Conservation (phyloP, 1,139 yeast genomes). For the Blastobotrys arbuscula region DNA sequence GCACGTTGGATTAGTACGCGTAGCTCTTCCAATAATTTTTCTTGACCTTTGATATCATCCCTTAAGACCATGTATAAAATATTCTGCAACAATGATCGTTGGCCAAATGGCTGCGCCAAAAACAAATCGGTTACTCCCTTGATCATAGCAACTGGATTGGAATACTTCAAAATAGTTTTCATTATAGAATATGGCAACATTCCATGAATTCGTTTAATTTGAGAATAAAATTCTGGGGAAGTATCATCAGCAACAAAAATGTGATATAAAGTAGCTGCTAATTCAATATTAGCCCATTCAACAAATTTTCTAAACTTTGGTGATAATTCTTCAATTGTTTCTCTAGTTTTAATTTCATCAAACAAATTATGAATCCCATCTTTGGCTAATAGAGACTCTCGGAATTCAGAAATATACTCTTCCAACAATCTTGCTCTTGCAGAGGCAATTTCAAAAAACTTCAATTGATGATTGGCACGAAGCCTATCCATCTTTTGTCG, state of each 20-base stretch:
- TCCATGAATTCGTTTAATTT: slow-evolving; percentile 61
- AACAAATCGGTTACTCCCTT: slow-evolving; percentile 72
- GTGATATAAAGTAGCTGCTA: slow-evolving; percentile 79
- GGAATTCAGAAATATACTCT: slow-evolving; percentile 49
- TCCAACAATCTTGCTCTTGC: slow-evolving; percentile 45
- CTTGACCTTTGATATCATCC: slow-evolving; percentile 71
- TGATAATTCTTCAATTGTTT: slow-evolving; percentile 55
- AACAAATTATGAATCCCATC: slow-evolving; percentile 53
- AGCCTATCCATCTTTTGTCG: slow-evolving; percentile 57
- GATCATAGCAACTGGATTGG: slow-evolving; percentile 81
- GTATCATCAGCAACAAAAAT: slow-evolving; percentile 73
- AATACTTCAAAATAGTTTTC: slow-evolving; percentile 66
- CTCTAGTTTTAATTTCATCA: slow-evolving; percentile 53
- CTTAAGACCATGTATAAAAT: slow-evolving; percentile 67
- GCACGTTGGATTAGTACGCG: slow-evolving; percentile 36
- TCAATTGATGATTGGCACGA: slow-evolving; percentile 59
- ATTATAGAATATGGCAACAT: slow-evolving; percentile 72
- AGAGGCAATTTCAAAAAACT: slow-evolving; percentile 65
- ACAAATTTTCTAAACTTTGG: slow-evolving; percentile 63
- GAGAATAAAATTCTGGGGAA: slow-evolving; percentile 65
- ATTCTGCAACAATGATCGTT: slow-evolving; percentile 62
- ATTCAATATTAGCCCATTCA: slow-evolving; percentile 75
- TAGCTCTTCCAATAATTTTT: slow-evolving; percentile 48
- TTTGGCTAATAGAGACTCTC: slow-evolving; percentile 42
- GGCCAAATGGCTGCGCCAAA: slow-evolving; percentile 71